Evolutionary conservation across 1,284 basidiomycete genomes (phyloP).

Genomic region (Austroboletus novae-zelandiae): DNA sequence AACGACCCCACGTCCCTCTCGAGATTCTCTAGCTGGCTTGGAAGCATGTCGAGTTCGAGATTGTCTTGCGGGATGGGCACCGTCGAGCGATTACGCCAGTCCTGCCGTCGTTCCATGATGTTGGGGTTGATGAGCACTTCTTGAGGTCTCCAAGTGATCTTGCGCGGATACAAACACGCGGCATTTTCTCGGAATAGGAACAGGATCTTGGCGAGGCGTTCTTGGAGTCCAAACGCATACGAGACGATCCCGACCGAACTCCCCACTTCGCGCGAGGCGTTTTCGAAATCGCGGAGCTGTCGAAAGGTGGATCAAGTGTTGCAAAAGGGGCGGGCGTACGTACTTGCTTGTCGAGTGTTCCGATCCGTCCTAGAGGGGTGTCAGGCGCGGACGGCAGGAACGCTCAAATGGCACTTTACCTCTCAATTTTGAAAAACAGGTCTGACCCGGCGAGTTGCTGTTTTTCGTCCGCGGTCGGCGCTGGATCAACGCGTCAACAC

Average conservation of each 20-base stretch:
- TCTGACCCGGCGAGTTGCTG: constrained; percentile 23
- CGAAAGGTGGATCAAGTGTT: neutral
- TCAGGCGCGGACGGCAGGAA: neutral
- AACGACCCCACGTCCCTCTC: constrained; percentile 50
- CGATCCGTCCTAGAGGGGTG: constrained; percentile 21
- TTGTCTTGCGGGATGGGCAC: constrained; percentile 13
- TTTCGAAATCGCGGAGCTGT: constrained; percentile 34
- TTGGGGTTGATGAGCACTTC: constrained; percentile 29
- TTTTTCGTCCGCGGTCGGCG: constrained; percentile 23
- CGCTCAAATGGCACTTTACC: constrained; percentile 5
- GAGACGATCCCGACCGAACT: constrained; percentile 35
- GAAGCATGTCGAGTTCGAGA: constrained; percentile 31
- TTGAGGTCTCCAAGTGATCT: constrained; percentile 23
- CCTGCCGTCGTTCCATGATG: constrained; percentile 26
- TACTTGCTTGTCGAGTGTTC: constrained; percentile 33
- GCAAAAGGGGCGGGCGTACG: neutral
- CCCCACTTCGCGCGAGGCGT: constrained; percentile 33
- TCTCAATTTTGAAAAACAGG: constrained; percentile 26
- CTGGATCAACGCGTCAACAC: constrained; percentile 10
- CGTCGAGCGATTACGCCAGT: constrained; percentile 22
- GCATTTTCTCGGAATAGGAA: constrained; percentile 36
- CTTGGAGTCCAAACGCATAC: constrained; percentile 32
- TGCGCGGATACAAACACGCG: constrained; percentile 32
- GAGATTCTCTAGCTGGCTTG: constrained; percentile 40
- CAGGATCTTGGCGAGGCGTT: constrained; percentile 32